phyloP scores from a whole-genome alignment of 78 protist species.

The Speleostelium caveatum region DNA sequence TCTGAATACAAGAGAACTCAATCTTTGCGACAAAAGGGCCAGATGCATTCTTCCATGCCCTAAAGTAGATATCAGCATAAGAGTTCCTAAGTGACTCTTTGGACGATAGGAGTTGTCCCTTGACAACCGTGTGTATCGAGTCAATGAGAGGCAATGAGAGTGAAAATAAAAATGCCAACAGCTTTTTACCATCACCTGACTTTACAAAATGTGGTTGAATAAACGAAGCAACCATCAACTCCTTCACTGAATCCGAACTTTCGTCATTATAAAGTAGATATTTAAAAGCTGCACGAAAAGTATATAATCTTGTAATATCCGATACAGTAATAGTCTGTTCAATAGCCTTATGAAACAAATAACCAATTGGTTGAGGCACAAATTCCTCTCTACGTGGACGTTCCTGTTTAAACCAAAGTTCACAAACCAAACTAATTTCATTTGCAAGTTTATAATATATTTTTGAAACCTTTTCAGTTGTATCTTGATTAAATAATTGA shows the following conservation, averaged over 20 bases:
- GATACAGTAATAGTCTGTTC: constrained; percentile 12
- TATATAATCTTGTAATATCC: constrained; percentile 59
- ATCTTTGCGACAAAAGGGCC: constrained; percentile 19
- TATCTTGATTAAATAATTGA: constrained; percentile 12
- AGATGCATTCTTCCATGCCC: constrained; percentile 75
- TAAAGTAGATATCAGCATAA: constrained; percentile 81
- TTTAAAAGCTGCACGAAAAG: constrained; percentile 34
- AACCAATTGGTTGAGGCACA: constrained; percentile 81
- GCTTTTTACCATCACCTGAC: constrained; percentile 67
- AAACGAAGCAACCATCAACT: constrained; percentile 37
- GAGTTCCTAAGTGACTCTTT: background rate
- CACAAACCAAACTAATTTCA: constrained; percentile 47
- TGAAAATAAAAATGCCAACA: constrained; percentile 44
- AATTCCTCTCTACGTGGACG: constrained; percentile 19
- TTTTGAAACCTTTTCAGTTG: background rate
- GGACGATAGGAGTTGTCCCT: constrained; percentile 54
- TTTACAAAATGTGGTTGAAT: constrained; percentile 74
- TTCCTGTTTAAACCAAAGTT: constrained; percentile 61
- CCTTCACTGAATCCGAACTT: constrained; percentile 24
- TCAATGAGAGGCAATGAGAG: constrained; percentile 34
- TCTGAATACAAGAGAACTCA: constrained; percentile 76
- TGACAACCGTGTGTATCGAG: constrained; percentile 69
- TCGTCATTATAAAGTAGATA: constrained; percentile 51
- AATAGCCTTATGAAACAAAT: constrained; percentile 48
- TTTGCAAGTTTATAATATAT: constrained; percentile 39